Base-by-base conservation (phyloP, 164 flowering plant species). In the Warburgia ugandensis region DNA sequence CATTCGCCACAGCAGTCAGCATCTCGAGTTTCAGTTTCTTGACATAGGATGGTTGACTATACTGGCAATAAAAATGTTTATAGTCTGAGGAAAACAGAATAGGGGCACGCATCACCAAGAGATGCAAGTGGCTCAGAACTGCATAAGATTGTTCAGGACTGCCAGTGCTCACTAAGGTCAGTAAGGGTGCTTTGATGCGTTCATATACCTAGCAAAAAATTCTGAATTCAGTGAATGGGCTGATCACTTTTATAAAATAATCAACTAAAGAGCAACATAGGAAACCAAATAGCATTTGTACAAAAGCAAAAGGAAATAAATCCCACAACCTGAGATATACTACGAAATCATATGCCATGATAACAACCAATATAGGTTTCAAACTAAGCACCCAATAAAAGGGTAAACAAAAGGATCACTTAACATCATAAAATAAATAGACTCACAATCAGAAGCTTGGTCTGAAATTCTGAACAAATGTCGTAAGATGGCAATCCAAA, bases 1-100 rank as follows among this genome's bases (percentile, higher is more conserved):
- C 97, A 71, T 94, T 89, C 51, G 99, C 99, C 27, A 94, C 97
- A 44, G 97, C 96, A 58, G 99, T 94, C 70, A 94, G 62, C 99
- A 94, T 94, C 58, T 94, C 97, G 50, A 94, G 95, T 74, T 94
- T 94, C 79, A 94, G 69, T 50, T 89, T 89, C 70, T 94, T 94
- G 28, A 89, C 97, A 80, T 85, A 86, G 42, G 86, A 89, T 54
- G 97, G 95, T 53, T 94, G 96, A 70, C 85, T 86, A 66, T 94
- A 94, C 60, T 94, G 99, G 73, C 97, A 89, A 60, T 89, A 94
- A 64, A 94, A 94, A 64, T 94, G 95, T 65, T 94, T 94, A 68
- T 86, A 86, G 66, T 89, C 97, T 5, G 89, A 73, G 30, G 97
- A 73, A 71, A 94, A 94, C 58, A 94, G 68, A 40, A 68, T 78